Percentiles rank a stretch among this genome's conserved stretches.
These are phyloP conservation scores for Eucalyptus pauciflora DNA, from an alignment of 345 rosid genomes.

Conservation along the genomic window DNA sequence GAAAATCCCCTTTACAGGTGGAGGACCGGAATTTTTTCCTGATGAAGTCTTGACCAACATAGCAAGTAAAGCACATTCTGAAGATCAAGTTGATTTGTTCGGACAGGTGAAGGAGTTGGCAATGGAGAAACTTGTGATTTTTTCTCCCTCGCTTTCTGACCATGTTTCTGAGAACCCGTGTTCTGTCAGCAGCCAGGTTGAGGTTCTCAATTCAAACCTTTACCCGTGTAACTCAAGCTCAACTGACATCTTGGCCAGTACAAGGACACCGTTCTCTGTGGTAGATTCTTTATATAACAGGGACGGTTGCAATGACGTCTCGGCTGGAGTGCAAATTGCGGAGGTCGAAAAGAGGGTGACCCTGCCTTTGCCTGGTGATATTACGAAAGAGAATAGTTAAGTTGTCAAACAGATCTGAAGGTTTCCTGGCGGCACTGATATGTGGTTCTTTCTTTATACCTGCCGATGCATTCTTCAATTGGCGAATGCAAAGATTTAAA, in stretches of 20 bases:
- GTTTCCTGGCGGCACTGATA: not conserved
- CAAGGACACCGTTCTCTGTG: conserved; percentile 2
- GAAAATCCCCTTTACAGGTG: not conserved
- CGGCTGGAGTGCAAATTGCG: not conserved
- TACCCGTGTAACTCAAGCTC: not conserved
- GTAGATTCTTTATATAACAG: conserved; percentile 3
- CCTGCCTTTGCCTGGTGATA: not conserved
- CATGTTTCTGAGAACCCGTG: not conserved
- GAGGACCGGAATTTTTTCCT: not conserved
- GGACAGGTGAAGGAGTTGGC: not conserved
- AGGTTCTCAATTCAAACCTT: not conserved
- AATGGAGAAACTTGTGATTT: not conserved
- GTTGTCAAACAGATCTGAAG: not conserved
- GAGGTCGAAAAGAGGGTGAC: not conserved
- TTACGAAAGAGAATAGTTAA: not conserved
- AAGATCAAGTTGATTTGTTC: not conserved
- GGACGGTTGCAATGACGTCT: not conserved
- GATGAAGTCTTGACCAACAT: not conserved
- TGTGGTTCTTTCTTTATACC: conserved; percentile 13
- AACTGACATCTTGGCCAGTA: not conserved
- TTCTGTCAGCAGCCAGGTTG: not conserved
- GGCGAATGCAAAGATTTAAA: not conserved
- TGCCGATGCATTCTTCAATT: not conserved
- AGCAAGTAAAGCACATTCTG: not conserved
- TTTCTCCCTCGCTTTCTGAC: not conserved